phyloP scores from a whole-genome alignment of 2,329 filamentous ascomycete genomes.

The Diaporthe helianthi region DNA sequence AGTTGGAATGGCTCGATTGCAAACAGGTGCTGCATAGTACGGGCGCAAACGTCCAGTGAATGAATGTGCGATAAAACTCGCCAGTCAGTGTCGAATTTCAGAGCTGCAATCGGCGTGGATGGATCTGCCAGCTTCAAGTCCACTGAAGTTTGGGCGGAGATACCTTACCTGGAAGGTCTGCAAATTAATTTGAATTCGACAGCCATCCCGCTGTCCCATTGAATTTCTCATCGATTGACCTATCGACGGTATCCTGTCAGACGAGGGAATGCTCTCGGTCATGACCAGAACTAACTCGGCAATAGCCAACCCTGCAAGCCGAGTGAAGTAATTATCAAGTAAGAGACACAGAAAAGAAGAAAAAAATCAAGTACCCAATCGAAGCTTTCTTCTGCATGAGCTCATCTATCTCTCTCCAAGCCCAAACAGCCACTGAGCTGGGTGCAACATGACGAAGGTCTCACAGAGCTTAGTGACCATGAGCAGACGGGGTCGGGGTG shows the following conservation, averaged over 20 bases:
- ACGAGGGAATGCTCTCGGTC: too few relatives aligned
- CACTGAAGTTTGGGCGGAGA: background rate
- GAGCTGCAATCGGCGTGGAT: too few relatives aligned
- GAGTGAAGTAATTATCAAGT: background rate
- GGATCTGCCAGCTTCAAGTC: background rate
- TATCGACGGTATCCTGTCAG: background rate
- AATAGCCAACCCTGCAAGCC: background rate
- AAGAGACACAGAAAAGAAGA: background rate
- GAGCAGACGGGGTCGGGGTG: background rate
- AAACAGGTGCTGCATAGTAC: background rate
- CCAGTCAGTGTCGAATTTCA: background rate
- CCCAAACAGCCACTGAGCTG: conserved; percentile 42
- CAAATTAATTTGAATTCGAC: too few relatives aligned
- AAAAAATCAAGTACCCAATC: background rate
- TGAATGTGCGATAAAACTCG: background rate
- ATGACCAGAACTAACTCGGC: background rate
- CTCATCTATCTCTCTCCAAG: conserved; percentile 36
- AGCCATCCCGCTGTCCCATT: background rate
- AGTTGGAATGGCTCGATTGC: too few relatives aligned
- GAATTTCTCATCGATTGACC: background rate
- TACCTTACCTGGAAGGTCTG: background rate
- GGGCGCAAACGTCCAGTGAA: background rate
- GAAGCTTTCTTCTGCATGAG: background rate
- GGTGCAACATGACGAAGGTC: conserved; percentile 43
- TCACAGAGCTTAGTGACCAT: conserved; percentile 24